A percentile compares a stretch with the other conserved stretches of the same genome.
Conservation (phyloP, 345 rosid genomes). For the Reutealis trisperma region DNA sequence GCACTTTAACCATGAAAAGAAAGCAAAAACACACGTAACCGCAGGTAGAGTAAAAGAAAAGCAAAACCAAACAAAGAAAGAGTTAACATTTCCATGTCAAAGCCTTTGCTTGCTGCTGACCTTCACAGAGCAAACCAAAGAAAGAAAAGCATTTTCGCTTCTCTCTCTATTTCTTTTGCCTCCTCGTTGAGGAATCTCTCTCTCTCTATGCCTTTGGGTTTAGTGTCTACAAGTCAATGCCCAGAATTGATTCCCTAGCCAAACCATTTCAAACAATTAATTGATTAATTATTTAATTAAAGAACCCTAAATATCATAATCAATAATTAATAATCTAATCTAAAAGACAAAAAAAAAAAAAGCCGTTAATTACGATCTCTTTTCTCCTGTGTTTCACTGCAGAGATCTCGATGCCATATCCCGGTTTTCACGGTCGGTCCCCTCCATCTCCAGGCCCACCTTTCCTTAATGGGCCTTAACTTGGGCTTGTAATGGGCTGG, state of each 20-base stretch:
- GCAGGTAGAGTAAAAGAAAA: conserved; percentile 29
- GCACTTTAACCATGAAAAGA: conserved; percentile 43
- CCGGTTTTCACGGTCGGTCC: conserved; percentile 6
- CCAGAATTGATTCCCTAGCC: conserved; percentile 48
- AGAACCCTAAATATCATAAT: background rate
- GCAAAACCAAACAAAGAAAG: background rate
- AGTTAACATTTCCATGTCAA: conserved; percentile 32
- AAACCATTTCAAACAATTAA: conserved; percentile 3
- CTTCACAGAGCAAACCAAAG: conserved; percentile 49
- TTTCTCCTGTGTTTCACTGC: conserved; percentile 31
- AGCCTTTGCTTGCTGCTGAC: conserved; percentile 42
- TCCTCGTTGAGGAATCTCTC: conserved; percentile 77
- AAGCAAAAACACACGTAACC: conserved; percentile 40
- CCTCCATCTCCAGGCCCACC: background rate
- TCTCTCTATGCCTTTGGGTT: conserved; percentile 1
- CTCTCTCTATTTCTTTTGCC: background rate
- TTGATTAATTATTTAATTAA: background rate
- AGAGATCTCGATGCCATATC: conserved; percentile 46
- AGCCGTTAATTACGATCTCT: conserved; percentile 58
- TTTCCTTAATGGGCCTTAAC: background rate
- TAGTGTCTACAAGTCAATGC: conserved; percentile 61
- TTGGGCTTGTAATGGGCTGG: too few relatives aligned
- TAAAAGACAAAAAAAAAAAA: conserved; percentile 37
- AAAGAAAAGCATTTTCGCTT: background rate
- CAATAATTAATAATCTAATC: too few relatives aligned